These are phyloP conservation scores for Stropharia rugosoannulata DNA, from an alignment of 768 basidiomycete species.

Conservation along the genomic window DNA sequence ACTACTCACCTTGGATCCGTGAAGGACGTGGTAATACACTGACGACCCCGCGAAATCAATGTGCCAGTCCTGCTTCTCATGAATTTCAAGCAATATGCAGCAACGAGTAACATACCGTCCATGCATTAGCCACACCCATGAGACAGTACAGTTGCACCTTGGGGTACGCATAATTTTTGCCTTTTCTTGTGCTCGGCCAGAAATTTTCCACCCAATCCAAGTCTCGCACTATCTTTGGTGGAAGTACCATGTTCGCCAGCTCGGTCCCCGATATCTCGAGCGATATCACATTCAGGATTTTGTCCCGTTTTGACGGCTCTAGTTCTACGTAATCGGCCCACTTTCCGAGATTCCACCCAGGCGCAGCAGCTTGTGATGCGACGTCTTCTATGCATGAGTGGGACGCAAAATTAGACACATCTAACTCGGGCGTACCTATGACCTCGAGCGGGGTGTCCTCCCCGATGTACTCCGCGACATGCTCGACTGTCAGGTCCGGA, in stretches of 20 bases:
- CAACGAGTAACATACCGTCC: conserved; percentile 71
- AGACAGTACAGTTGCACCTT: conserved; percentile 96
- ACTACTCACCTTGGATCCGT: conserved; percentile 70
- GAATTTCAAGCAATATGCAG: not conserved
- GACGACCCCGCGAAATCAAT: conserved; percentile 97
- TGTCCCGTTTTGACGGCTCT: conserved; percentile 70
- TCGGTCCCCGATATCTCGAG: conserved; percentile 88
- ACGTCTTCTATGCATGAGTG: conserved; percentile 55
- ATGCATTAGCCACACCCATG: conserved; percentile 92
- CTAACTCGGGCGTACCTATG: conserved; percentile 59
- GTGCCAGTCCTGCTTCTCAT: conserved; percentile 82
- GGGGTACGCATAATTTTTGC: conserved; percentile 74
- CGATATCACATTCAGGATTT: conserved; percentile 93
- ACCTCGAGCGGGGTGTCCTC: conserved; percentile 83
- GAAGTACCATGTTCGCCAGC: conserved; percentile 75
- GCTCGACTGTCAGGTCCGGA: conserved; percentile 66
- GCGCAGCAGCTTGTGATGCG: conserved; percentile 78
- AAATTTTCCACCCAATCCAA: conserved; percentile 97
- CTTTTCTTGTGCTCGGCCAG: conserved; percentile 83
- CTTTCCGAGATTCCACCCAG: conserved; percentile 87
- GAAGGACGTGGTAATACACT: conserved; percentile 95
- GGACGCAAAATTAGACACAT: not conserved
- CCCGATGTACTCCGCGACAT: conserved; percentile 81
- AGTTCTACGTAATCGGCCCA: conserved; percentile 89
- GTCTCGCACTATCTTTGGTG: conserved; percentile 83